Evolutionary conservation across 495 filamentous ascomycete genomes (phyloP).

Genomic region (Penicillium canescens): DNA sequence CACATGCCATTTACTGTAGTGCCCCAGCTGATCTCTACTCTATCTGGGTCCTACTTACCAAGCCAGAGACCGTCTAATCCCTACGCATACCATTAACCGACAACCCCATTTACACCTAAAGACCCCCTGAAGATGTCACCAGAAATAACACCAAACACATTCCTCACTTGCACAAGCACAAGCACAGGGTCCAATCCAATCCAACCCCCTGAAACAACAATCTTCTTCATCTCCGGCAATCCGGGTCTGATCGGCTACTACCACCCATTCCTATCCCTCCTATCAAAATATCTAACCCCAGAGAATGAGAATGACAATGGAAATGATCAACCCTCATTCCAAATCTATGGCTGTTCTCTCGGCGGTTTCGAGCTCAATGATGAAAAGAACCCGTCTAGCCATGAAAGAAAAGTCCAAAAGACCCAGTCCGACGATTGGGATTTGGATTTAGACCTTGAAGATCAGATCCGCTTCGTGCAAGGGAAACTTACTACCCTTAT

Average conservation of each 20-base stretch:
- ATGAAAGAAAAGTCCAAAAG: not conserved
- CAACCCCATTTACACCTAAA: not conserved
- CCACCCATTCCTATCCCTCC: constrained; percentile 61
- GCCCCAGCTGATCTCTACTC: not conserved
- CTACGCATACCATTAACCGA: not conserved
- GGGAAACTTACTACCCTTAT: constrained; percentile 28
- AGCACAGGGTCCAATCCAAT: constrained; percentile 10
- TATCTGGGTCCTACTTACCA: not conserved
- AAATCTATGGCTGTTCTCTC: constrained; percentile 70
- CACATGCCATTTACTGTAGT: too few relatives aligned
- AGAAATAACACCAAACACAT: constrained; percentile 33
- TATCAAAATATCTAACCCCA: constrained; percentile 30
- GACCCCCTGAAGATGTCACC: constrained; percentile 16
- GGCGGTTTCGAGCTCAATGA: constrained; percentile 66
- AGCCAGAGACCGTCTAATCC: not conserved
- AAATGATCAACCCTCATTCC: constrained; percentile 14
- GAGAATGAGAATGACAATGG: not conserved
- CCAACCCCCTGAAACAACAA: constrained; percentile 16
- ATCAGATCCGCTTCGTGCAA: constrained; percentile 59
- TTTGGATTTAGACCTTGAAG: constrained; percentile 45
- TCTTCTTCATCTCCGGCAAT: constrained; percentile 82
- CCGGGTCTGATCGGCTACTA: constrained; percentile 87
- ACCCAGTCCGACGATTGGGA: not conserved
- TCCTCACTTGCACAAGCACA: constrained; percentile 25
- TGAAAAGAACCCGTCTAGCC: not conserved